A percentile compares a stretch with the other conserved stretches of the same genome.
phyloP scores from a whole-genome alignment of 169 alveolate species.

The Theileria parva region DNA sequence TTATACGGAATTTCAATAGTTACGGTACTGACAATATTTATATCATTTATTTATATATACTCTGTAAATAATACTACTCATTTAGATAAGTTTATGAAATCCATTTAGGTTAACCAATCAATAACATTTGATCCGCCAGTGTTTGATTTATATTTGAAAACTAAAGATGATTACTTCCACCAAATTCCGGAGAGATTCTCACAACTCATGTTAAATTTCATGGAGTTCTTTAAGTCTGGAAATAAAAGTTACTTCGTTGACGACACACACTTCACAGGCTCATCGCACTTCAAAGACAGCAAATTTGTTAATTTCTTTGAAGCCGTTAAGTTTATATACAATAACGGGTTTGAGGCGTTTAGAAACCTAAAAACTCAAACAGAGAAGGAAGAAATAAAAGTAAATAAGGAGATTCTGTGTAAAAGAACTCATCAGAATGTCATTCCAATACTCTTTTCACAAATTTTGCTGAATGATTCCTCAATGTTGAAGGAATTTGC shows the following conservation, averaged over 20 bases:
- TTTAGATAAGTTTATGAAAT: neutral
- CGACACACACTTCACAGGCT: slow-evolving; percentile 19
- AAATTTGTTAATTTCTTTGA: slow-evolving; percentile 10
- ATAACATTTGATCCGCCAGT: slow-evolving; percentile 57
- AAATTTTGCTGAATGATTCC: slow-evolving; percentile 25
- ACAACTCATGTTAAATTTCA: slow-evolving; percentile 5
- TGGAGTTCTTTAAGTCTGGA: slow-evolving; percentile 19
- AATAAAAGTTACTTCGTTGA: slow-evolving; percentile 6
- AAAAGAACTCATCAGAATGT: slow-evolving; percentile 14
- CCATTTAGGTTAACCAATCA: slow-evolving; percentile 24
- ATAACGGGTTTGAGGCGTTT: slow-evolving; percentile 28
- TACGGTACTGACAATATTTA: slow-evolving; percentile 18
- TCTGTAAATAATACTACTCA: neutral
- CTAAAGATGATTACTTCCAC: neutral
- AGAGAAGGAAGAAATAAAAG: neutral
- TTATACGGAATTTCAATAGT: slow-evolving; percentile 45
- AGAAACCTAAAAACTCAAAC: slow-evolving; percentile 10
- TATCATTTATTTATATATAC: slow-evolving; percentile 2
- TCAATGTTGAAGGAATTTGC: neutral
- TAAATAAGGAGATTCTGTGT: slow-evolving; percentile 12
- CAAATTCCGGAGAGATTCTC: slow-evolving; percentile 16
- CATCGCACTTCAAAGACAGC: neutral
- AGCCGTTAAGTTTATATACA: slow-evolving; percentile 34
- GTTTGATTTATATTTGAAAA: slow-evolving; percentile 24
- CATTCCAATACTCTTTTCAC: slow-evolving; percentile 48